phyloP scores from a whole-genome alignment of 257 asterid species.

The Leonotis leonurus region DNA sequence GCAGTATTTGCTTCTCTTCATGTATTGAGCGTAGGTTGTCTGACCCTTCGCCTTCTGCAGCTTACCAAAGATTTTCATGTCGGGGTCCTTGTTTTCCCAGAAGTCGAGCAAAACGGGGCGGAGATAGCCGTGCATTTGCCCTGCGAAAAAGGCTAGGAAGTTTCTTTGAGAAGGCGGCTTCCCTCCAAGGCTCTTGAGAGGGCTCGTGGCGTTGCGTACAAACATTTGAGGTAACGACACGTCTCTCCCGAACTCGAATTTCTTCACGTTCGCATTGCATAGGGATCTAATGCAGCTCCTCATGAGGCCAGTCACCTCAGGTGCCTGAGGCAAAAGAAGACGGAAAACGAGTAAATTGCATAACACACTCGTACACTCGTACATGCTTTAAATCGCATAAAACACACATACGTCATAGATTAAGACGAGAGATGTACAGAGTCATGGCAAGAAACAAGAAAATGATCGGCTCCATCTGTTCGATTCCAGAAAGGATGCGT shows the following conservation, averaged over 20 bases:
- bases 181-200: conserved; percentile 40
- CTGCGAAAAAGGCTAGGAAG: conserved; percentile 73
- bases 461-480: conserved; percentile 64
- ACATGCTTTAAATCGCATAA: no score
- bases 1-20: conserved; percentile 79
- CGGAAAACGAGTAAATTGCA: no score
- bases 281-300: conserved; percentile 54
- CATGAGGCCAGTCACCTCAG: conserved; percentile 66
- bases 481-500: conserved; percentile 54
- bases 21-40: conserved; percentile 38
- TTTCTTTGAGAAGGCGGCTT: conserved; percentile 46
- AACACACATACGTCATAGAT: no score
- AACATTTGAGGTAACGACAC: conserved; percentile 58
- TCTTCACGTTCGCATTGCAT: conserved; percentile 59
- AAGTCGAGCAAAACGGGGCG: conserved; percentile 49
- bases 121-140: conserved; percentile 65
- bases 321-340: conserved; percentile 40
- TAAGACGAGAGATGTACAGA: no score
- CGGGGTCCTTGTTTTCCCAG: conserved; percentile 72
- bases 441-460: conserved; percentile 82
- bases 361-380: no score
- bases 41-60: conserved; percentile 14
- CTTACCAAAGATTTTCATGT: conserved; percentile 53
- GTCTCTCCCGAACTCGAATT: conserved; percentile 54
- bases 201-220: conserved; percentile 26